Base-by-base conservation (phyloP, 352 stramenopile species). In the Globisporangium spiculum region DNA sequence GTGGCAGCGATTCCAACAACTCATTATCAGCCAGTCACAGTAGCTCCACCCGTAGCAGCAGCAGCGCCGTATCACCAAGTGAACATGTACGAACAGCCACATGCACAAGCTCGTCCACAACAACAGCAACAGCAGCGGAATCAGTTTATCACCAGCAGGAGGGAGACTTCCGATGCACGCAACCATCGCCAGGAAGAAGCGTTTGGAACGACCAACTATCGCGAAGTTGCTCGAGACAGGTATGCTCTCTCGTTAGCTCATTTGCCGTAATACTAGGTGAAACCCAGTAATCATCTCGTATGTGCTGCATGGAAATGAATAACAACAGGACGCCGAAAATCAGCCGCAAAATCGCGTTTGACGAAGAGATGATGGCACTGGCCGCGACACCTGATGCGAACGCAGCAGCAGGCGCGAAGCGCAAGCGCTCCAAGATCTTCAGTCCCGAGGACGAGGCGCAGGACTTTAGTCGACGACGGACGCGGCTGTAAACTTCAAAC, bases 351-450 rank as follows among this genome's bases (percentile, higher is more conserved):
- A 82, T 82, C 56, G 73, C 73, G 24, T 82, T 82, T 38, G 73
- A 82, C 32, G 75, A 82, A 62, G 75, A 78, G 63, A 79, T 79
- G 75, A 81, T 81, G 75, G 75, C 72, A 3, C 50, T 79, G 1
- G 68, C 72, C 0, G 72, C 69, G 12, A 75, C 72, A 3, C 67
- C 65, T 1, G 69, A 71, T 30, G 18, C 18, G 5, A 46, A 46
- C 38, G 22, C 52, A 18, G 32, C 32, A n/a, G 53, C 59, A 38
- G 30, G 63, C 60, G 60, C 75, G 7, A 84, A 85, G 53, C 72
- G 79, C 20, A 72, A 79, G 58, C 70, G 75, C 7, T 66, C 66
- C 6, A 59, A 74, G 70, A 55, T 66, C 24, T 79, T 74, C 71
- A 77, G 74, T 8, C 75, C 74, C 12, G 68, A 78, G 16, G 66